Evolutionary conservation across 148 eudicot genomes (phyloP).

Genomic region (Drosera capensis): DNA sequence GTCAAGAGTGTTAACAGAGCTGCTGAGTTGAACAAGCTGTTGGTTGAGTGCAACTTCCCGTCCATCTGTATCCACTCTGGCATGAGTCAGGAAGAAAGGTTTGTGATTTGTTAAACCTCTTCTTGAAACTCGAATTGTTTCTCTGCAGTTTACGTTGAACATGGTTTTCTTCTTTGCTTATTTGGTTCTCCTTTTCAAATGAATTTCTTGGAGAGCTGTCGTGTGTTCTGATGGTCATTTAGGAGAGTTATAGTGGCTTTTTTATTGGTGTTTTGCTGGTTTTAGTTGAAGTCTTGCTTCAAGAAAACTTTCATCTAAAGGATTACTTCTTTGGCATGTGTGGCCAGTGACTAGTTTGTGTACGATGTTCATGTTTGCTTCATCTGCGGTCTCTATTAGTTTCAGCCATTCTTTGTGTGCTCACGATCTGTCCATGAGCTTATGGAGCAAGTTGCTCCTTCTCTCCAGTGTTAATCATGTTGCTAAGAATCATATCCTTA

Average conservation of each 20-base stretch:
- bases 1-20: conserved; percentile 93
- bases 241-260: too few species aligned
- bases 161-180: background rate
- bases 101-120: conserved; percentile 2
- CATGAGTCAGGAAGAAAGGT: conserved; percentile 99
- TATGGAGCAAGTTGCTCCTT: background rate
- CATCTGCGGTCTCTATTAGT: too few species aligned
- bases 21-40: conserved; percentile 83
- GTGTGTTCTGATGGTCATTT: too few species aligned
- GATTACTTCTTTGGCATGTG: too few species aligned
- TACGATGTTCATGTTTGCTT: too few species aligned
- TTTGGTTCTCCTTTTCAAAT: too few species aligned
- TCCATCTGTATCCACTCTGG: conserved; percentile 97
- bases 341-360: too few species aligned
- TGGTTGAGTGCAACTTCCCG: conserved; percentile 94
- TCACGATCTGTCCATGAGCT: background rate
- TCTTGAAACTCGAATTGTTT: background rate
- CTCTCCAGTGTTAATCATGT: background rate
- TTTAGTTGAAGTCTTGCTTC: too few species aligned
- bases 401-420: too few species aligned
- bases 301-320: too few species aligned
- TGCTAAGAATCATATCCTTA: background rate
- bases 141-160: background rate
- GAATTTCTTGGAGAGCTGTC: too few species aligned
- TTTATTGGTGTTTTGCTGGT: too few species aligned